Evolutionary conservation across 2,329 filamentous ascomycete species (phyloP).

Genomic region (Scytalidium sp.): DNA sequence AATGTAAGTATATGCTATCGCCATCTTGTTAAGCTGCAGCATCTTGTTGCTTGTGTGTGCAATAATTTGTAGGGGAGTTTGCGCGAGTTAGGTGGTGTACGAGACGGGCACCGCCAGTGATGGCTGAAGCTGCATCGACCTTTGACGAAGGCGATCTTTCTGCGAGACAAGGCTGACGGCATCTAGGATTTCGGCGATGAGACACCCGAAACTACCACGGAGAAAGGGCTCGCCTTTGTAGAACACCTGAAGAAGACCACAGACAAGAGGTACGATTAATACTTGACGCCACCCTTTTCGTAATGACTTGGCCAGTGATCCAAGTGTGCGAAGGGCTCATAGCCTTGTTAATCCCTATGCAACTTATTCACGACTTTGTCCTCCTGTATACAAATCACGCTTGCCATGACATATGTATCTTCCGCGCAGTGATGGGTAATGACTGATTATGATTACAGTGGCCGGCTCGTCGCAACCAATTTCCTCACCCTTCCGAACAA

Average conservation of each 20-base stretch:
- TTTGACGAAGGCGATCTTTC: background rate
- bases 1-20: constrained; percentile 42
- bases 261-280: constrained; percentile 70
- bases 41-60: background rate
- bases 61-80: constrained; percentile 1
- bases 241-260: constrained; percentile 72
- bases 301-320: background rate
- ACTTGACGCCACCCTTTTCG: constrained; percentile 2
- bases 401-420: background rate
- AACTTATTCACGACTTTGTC: background rate
- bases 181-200: constrained; percentile 39
- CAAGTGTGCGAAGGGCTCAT: constrained; percentile 1
- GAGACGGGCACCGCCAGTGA: constrained; percentile 11
- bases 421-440: background rate
- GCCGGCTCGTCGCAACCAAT: constrained; percentile 69
- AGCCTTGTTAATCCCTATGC: constrained; percentile 4
- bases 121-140: background rate
- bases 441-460: constrained; percentile 41
- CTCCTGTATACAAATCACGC: background rate
- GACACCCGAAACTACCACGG: constrained; percentile 64
- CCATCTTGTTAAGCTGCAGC: background rate
- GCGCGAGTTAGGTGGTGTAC: constrained; percentile 10
- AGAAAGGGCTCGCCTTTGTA: constrained; percentile 70
- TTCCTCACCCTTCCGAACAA: constrained; percentile 71
- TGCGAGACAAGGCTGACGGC: constrained; percentile 24